Evolutionary conservation across 768 basidiomycete species (phyloP).

Genomic region (Mycena pura): DNA sequence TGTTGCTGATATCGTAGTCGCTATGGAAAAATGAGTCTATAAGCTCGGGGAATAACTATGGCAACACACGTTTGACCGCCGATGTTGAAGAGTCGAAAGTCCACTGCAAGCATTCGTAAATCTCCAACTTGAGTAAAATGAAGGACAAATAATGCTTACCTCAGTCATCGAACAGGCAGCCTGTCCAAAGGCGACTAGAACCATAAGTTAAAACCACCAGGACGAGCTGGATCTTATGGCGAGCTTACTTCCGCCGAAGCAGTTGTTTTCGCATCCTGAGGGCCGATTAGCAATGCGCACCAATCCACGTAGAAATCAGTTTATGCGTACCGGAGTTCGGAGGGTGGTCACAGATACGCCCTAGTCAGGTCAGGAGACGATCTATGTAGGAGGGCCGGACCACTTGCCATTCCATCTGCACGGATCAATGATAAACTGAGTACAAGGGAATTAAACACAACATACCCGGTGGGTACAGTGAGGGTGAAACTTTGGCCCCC

Average conservation of each 20-base stretch:
- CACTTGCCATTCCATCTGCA: constrained; percentile 12
- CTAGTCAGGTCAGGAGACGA: neutral
- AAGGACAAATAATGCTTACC: neutral
- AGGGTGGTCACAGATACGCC: constrained; percentile 14
- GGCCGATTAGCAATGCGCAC: no score
- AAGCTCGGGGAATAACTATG: neutral
- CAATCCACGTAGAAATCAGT: neutral
- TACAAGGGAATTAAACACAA: neutral
- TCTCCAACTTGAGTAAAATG: neutral
- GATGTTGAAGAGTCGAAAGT: constrained; percentile 7
- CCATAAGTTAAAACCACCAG: no score
- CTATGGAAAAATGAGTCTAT: neutral
- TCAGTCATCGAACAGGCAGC: constrained; percentile 12
- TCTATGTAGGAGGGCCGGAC: no score
- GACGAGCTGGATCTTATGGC: no score
- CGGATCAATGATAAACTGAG: no score
- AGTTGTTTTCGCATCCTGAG: constrained; percentile 6
- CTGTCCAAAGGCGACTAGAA: neutral
- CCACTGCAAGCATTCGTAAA: neutral
- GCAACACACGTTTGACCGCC: constrained; percentile 1
- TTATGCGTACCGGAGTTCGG: neutral
- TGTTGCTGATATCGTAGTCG: constrained; percentile 17
- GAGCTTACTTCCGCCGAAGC: constrained; percentile 2
- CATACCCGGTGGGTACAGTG: neutral
- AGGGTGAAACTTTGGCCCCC: neutral